Conservation (phyloP, 2,329 filamentous ascomycete genomes). For the Beauveria varroae region DNA sequence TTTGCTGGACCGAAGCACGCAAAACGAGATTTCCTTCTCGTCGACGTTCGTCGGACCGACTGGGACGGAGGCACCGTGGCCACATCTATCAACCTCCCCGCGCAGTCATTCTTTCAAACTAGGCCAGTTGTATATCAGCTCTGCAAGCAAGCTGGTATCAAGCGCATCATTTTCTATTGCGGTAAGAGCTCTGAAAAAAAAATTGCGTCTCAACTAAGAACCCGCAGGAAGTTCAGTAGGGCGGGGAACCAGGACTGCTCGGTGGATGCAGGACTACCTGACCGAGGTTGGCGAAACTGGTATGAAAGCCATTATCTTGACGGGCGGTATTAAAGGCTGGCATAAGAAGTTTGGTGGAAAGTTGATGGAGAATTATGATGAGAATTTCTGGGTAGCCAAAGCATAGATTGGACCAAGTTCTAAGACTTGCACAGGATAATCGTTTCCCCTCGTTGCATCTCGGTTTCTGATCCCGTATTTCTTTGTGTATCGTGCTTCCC, state of each 20-base stretch:
- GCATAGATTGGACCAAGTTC: not conserved
- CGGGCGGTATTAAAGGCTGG: conserved; percentile 50
- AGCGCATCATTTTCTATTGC: conserved; percentile 48
- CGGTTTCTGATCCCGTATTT: conserved; percentile 15
- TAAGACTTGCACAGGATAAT: not conserved
- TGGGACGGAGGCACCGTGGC: conserved; percentile 53
- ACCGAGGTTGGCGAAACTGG: conserved; percentile 34
- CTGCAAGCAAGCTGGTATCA: conserved; percentile 40
- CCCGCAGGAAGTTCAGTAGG: conserved; percentile 40
- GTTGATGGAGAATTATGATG: conserved; percentile 44
- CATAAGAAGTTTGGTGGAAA: conserved; percentile 38
- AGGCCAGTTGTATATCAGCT: conserved; percentile 40
- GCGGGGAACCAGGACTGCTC: conserved; percentile 44
- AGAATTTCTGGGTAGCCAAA: conserved; percentile 26
- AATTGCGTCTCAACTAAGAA: not conserved
- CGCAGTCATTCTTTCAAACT: conserved; percentile 46
- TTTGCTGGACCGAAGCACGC: conserved; percentile 21
- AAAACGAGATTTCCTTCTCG: conserved; percentile 34
- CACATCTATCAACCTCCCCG: conserved; percentile 50
- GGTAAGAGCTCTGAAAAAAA: conserved; percentile 25
- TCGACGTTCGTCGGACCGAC: conserved; percentile 47
- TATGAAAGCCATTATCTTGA: conserved; percentile 39
- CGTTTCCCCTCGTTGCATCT: conserved; percentile 9
- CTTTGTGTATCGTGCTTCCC: conserved; percentile 12
- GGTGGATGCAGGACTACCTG: conserved; percentile 51